Evolutionary conservation across 805 yeast species (phyloP).

Genomic region (Ogataea populi-albae): DNA sequence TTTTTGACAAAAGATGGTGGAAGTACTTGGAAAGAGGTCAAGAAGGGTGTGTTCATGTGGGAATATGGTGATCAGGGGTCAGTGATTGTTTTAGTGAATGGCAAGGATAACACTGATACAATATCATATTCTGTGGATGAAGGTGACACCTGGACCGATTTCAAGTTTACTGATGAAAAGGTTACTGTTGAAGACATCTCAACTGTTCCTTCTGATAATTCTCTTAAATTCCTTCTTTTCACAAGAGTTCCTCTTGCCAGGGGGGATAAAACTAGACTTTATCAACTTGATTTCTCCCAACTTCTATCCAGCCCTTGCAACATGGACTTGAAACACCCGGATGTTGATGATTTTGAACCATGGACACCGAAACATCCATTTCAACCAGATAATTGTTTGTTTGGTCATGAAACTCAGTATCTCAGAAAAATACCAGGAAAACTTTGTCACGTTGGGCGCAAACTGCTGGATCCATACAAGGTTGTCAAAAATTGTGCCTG

Average conservation of each 20-base stretch:
- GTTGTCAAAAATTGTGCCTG: constrained; percentile 71
- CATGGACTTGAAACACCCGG: constrained; percentile 41
- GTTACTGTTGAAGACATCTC: constrained; percentile 67
- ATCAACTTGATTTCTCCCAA: constrained; percentile 56
- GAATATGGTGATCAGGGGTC: constrained; percentile 94
- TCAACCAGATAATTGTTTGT: constrained; percentile 52
- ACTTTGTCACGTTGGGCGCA: constrained; percentile 63
- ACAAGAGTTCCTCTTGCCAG: constrained; percentile 45
- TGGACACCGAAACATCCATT: constrained; percentile 60
- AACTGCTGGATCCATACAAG: constrained; percentile 53
- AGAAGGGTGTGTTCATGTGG: constrained; percentile 77
- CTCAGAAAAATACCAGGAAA: constrained; percentile 58
- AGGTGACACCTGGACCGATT: constrained; percentile 72
- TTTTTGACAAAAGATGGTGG: constrained; percentile 85
- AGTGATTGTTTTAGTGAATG: constrained; percentile 67
- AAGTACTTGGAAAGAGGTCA: constrained; percentile 73
- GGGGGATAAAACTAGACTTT: constrained; percentile 49
- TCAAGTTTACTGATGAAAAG: constrained; percentile 57
- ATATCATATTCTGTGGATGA: constrained; percentile 69
- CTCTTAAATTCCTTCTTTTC: constrained; percentile 69
- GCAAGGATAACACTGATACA: constrained; percentile 54
- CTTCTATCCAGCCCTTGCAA: constrained; percentile 48
- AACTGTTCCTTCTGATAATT: constrained; percentile 84
- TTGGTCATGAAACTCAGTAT: constrained; percentile 65
- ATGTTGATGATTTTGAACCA: constrained; percentile 55